Percentiles rank a stretch among this genome's conserved stretches.
Conservation (phyloP, 805 yeast species). For the Candida dajiaensis region DNA sequence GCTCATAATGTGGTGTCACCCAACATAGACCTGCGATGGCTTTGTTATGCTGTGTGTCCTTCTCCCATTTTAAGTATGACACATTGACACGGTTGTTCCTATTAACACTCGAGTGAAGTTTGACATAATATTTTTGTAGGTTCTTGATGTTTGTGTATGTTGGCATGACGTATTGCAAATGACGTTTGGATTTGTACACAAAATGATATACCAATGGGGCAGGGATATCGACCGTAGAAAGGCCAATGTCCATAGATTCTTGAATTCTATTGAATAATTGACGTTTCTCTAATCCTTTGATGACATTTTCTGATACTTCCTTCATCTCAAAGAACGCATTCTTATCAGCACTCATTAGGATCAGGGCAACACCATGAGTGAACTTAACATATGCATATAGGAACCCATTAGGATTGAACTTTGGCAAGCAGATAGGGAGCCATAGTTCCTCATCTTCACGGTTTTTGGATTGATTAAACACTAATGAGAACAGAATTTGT, state of each 20-base stretch:
- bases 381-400: slow-evolving; percentile 74
- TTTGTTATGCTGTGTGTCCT: slow-evolving; percentile 8
- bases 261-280: slow-evolving; percentile 32
- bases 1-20: slow-evolving; percentile 55
- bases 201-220: slow-evolving; percentile 69
- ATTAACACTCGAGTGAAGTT: slow-evolving; percentile 22
- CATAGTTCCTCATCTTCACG: slow-evolving; percentile 65
- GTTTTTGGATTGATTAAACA: slow-evolving; percentile 39
- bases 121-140: slow-evolving; percentile 19
- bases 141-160: slow-evolving; percentile 13
- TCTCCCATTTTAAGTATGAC: slow-evolving; percentile 39
- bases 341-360: slow-evolving; percentile 51
- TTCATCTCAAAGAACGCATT: slow-evolving; percentile 76
- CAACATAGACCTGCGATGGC: slow-evolving; percentile 41
- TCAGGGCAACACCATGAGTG: slow-evolving; percentile 38
- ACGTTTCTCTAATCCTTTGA: slow-evolving; percentile 33
- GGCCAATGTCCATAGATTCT: slow-evolving; percentile 31
- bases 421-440: slow-evolving; percentile 91
- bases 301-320: slow-evolving; percentile 47
- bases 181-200: slow-evolving; percentile 63
- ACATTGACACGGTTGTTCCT: slow-evolving; percentile 35
- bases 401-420: slow-evolving; percentile 85
- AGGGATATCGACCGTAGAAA: slow-evolving; percentile 45
- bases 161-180: slow-evolving; percentile 56
- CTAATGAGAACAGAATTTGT: slow-evolving; percentile 64